Evolutionary conservation across 805 yeast species (phyloP), one percentile per base, ranked within the genome.

Genomic region (Saitoella complicata): DNA sequence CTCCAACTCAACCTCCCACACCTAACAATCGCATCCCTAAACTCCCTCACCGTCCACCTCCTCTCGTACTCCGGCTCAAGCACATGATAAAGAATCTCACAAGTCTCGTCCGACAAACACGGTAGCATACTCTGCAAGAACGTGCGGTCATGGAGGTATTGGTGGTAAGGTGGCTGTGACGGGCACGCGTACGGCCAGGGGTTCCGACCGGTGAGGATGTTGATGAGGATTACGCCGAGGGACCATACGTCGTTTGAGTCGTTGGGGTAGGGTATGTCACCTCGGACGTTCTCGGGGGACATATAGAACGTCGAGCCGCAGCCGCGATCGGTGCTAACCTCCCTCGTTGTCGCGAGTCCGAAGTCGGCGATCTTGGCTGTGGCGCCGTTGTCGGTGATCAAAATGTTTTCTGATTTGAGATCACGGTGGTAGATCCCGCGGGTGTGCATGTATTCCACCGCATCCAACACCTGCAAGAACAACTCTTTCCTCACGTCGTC

Each of bases 351-450:
- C 13, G 95, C 86, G 13, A 88, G 68, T 4, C 98, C 98, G 61
- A 91, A 91, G 63, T 91, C 98, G 1, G 97, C 91, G 46, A 91
- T 78, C 72, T 87, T 85, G 48, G 91, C 64, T 55, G 83, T 78
- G 73, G 86, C 84, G 45, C 84, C 88, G 49, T 76, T 75, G 56
- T 82, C 88, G 9, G 74, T 69, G 40, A 91, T 72, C 52, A 88
- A 61, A 41, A 88, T 81, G 58, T 88, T 88, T 55, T 88, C 98
- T 0, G 98, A 98, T 60, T 88, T 88, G 55, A 91, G 65, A 62
- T 91, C 98, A 49, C 98, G 70, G 59, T 88, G 98, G 12, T 88
- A 80, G 7, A 88, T 83, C 0, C 95, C 95, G 53, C 76, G 80
- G 46, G 75, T 73, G 58, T 91, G 97, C 66, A 88, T 86, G 63